These are phyloP conservation scores for Coemansia sp. DNA, from an alignment of 192 early-diverging fungal species.

Conservation along the genomic window DNA sequence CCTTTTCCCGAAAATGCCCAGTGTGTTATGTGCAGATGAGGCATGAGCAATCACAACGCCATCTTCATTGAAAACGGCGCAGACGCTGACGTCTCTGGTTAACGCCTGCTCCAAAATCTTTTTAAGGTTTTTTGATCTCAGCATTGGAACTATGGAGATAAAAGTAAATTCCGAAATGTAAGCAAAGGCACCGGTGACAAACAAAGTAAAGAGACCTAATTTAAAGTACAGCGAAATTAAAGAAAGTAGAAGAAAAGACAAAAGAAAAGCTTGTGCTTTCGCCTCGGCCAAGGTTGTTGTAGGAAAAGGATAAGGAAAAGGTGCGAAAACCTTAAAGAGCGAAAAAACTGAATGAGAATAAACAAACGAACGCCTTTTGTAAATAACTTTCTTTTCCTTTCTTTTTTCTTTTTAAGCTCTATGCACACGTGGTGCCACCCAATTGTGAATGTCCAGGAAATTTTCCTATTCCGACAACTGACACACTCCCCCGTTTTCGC, in stretches of 20 bases:
- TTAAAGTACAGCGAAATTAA: neutral
- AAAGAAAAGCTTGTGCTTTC: too few relatives aligned
- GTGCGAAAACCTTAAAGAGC: neutral
- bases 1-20: neutral
- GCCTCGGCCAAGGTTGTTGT: too few relatives aligned
- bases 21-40: constrained; percentile 1
- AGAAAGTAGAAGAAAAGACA: neutral
- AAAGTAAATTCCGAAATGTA: neutral
- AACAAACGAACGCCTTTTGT: too few relatives aligned
- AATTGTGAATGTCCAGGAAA: neutral
- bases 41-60: constrained; percentile 48
- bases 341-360: neutral
- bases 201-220: neutral
- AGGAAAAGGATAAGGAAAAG: neutral
- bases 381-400: too few relatives aligned
- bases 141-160: constrained; percentile 19
- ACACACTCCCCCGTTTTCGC: too few relatives aligned
- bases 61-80: constrained; percentile 45
- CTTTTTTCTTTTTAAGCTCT: too few relatives aligned
- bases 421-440: neutral
- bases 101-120: constrained; percentile 42
- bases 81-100: constrained; percentile 32
- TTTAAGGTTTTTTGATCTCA: constrained; percentile 44
- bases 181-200: neutral
- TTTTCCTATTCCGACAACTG: neutral